Conservation (phyloP, 306 rosid species). For the Acacia melanoxylon region DNA sequence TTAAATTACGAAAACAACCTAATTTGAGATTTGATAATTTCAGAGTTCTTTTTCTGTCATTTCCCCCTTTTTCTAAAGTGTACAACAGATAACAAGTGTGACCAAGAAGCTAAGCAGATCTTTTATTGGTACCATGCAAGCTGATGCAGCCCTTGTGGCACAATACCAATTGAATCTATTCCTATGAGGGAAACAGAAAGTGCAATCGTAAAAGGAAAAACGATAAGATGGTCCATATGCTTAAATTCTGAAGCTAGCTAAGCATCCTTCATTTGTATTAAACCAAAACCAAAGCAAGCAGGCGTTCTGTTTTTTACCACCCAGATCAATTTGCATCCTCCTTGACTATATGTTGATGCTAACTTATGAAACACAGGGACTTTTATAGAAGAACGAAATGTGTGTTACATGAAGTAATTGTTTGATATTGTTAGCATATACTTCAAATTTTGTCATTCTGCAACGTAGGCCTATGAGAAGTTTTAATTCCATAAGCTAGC, state of each 20-base stretch:
- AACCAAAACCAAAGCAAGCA: not conserved
- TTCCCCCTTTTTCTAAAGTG: not conserved
- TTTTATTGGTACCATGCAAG: not conserved
- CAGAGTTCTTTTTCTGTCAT: no score
- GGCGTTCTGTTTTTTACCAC: not conserved
- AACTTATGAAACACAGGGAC: not conserved
- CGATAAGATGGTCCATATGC: conserved; percentile 12
- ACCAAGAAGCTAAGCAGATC: conserved; percentile 3
- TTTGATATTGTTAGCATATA: not conserved
- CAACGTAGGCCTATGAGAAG: not conserved
- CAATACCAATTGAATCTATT: conserved; percentile 30
- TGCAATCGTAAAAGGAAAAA: not conserved
- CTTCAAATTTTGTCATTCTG: not conserved
- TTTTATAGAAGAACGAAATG: not conserved
- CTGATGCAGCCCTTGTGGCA: conserved; percentile 11
- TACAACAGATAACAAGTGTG: conserved; percentile 11
- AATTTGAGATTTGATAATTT: no score
- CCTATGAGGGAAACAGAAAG: conserved; percentile 25
- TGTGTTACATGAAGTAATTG: not conserved
- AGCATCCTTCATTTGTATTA: not conserved
- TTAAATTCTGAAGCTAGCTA: not conserved
- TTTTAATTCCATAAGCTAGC: not conserved
- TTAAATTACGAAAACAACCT: no score
- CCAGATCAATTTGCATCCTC: not conserved
- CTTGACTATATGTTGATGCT: not conserved